Percentiles rank a stretch among this genome's conserved stretches.
phyloP scores from a whole-genome alignment of 2,329 filamentous ascomycete genomes.

The Cadophora malorum region DNA sequence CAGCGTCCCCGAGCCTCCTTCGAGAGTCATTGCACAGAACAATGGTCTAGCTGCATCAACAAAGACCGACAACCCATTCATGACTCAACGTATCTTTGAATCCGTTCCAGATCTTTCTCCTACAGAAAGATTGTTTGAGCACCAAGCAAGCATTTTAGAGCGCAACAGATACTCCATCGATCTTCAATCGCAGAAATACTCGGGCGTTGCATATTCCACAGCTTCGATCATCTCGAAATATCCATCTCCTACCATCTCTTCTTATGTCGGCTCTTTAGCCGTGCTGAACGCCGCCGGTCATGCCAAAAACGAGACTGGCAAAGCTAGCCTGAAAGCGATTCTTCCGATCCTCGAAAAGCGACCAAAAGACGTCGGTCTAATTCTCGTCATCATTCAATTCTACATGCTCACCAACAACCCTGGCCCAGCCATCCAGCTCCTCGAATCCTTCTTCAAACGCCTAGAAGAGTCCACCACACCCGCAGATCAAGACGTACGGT shows the following conservation, averaged over 20 bases:
- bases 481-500: constrained; percentile 72
- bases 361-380: constrained; percentile 79
- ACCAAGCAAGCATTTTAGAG: constrained; percentile 66
- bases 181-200: constrained; percentile 71
- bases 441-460: constrained; percentile 76
- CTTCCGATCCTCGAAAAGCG: constrained; percentile 73
- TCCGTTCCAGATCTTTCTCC: constrained; percentile 58
- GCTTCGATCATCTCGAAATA: constrained; percentile 52
- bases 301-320: constrained; percentile 66
- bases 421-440: constrained; percentile 73
- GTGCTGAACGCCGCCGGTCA: constrained; percentile 78
- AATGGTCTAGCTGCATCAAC: constrained; percentile 59
- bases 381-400: constrained; percentile 81
- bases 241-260: constrained; percentile 55
- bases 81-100: constrained; percentile 67
- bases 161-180: constrained; percentile 70
- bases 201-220: constrained; percentile 62
- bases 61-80: constrained; percentile 66
- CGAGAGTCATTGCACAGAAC: constrained; percentile 69
- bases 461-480: constrained; percentile 67
- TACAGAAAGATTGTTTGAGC: constrained; percentile 73
- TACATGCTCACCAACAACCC: constrained; percentile 76
- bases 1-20: constrained; percentile 72
- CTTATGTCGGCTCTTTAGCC: constrained; percentile 61
- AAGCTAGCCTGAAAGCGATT: constrained; percentile 72